phyloP scores from a whole-genome alignment of 2,329 filamentous ascomycete species.

The Nakataea oryzae region DNA sequence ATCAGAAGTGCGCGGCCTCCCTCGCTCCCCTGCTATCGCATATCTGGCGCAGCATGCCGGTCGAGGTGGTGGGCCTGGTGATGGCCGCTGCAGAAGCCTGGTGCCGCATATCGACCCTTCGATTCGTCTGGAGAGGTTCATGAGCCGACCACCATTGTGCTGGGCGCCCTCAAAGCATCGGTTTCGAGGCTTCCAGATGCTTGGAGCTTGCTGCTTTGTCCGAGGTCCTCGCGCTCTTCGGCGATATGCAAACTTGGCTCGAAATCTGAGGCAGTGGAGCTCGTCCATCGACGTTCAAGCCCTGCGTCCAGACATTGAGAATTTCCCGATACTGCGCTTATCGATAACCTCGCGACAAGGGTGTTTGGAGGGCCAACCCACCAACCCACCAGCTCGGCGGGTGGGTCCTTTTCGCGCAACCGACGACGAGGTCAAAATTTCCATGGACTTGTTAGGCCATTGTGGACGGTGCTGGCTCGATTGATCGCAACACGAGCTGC shows the following conservation, averaged over 20 bases:
- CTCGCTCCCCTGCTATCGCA: not conserved
- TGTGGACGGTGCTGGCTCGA: not conserved
- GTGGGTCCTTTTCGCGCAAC: not conserved
- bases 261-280: not conserved
- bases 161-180: conserved; percentile 2
- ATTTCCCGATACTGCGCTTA: not conserved
- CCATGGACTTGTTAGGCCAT: not conserved
- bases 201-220: not conserved
- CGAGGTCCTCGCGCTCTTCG: not conserved
- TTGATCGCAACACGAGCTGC: not conserved
- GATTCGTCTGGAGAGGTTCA: conserved; percentile 49
- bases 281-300: too few relatives aligned
- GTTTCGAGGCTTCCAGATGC: not conserved
- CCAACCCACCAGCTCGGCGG: not conserved
- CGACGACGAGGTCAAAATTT: not conserved
- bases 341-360: not conserved
- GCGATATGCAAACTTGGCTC: not conserved
- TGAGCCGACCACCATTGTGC: conserved; percentile 43
- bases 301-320: not conserved
- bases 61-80: conserved; percentile 14
- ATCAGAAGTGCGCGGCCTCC: not conserved
- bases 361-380: too few relatives aligned
- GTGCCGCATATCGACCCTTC: conserved; percentile 49
- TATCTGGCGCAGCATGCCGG: not conserved
- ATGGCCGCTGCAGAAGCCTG: conserved; percentile 36